phyloP scores from a whole-genome alignment of 2,329 filamentous ascomycete genomes.

The Trichoderma guizhouense region DNA sequence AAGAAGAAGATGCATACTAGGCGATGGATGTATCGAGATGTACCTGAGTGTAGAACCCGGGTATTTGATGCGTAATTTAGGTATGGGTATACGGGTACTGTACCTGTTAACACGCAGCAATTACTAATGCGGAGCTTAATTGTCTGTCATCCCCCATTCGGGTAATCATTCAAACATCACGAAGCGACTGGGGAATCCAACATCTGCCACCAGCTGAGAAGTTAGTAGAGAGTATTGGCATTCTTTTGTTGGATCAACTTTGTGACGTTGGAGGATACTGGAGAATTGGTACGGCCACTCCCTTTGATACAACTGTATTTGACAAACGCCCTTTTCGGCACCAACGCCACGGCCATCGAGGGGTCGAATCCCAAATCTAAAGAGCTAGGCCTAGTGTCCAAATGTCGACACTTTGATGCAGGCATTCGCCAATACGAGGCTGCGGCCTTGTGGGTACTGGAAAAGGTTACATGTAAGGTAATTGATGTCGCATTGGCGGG shows the following conservation, averaged over 20 bases:
- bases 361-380: not conserved
- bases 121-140: not conserved
- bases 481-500: not conserved
- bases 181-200: too few species aligned
- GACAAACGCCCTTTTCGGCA: not conserved
- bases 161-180: too few species aligned
- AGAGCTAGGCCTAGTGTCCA: not conserved
- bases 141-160: not conserved
- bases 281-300: too few species aligned
- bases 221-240: not conserved
- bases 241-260: not conserved
- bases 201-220: too few species aligned
- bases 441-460: not conserved
- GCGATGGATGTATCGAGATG: not conserved
- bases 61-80: rapidly evolving
- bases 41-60: not conserved
- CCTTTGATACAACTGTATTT: not conserved
- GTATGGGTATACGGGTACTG: not conserved
- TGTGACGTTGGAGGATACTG: too few species aligned
- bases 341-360: not conserved
- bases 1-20: not conserved
- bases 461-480: not conserved
- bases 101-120: not conserved
- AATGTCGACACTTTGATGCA: not conserved
- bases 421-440: not conserved